Conservation (phyloP, 1,284 basidiomycete species). For the Microbotryomycetes sp. region DNA sequence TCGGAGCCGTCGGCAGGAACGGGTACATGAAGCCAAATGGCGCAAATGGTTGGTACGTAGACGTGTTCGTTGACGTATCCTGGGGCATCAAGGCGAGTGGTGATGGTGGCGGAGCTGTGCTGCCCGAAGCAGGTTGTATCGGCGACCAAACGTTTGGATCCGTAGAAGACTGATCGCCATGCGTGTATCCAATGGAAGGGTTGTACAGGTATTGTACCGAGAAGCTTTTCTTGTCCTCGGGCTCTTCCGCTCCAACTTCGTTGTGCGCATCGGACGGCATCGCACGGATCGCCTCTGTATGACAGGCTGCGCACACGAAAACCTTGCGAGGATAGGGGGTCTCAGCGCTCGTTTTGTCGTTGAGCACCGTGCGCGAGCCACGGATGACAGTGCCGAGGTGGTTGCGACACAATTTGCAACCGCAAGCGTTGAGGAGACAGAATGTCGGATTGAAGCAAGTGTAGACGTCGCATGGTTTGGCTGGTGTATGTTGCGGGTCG, state of each 20-base stretch:
- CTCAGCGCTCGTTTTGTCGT: too few species aligned
- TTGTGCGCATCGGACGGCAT: not conserved
- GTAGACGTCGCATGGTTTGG: not conserved
- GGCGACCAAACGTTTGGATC: too few species aligned
- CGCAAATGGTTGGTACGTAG: too few species aligned
- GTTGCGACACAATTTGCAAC: conserved; percentile 4
- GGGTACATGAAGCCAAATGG: too few species aligned
- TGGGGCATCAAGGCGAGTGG: too few species aligned
- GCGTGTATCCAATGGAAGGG: not conserved
- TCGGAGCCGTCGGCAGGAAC: too few species aligned
- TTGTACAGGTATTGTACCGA: conserved; percentile 20
- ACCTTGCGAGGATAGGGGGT: not conserved
- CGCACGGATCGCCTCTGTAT: not conserved
- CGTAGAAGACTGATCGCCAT: too few species aligned
- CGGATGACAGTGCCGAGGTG: not conserved
- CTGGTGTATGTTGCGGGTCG: too few species aligned
- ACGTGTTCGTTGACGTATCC: too few species aligned
- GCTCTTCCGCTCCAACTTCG: not conserved
- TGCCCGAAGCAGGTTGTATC: too few species aligned
- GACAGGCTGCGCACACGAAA: conserved; percentile 9
- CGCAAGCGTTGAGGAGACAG: conserved; percentile 15
- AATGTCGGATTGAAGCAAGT: not conserved
- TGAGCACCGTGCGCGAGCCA: not conserved
- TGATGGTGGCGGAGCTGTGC: too few species aligned
- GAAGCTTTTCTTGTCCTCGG: conserved; percentile 1